These are phyloP conservation scores for Cercospora sp. DNA, from an alignment of 2,329 filamentous ascomycete genomes.

Conservation along the genomic window DNA sequence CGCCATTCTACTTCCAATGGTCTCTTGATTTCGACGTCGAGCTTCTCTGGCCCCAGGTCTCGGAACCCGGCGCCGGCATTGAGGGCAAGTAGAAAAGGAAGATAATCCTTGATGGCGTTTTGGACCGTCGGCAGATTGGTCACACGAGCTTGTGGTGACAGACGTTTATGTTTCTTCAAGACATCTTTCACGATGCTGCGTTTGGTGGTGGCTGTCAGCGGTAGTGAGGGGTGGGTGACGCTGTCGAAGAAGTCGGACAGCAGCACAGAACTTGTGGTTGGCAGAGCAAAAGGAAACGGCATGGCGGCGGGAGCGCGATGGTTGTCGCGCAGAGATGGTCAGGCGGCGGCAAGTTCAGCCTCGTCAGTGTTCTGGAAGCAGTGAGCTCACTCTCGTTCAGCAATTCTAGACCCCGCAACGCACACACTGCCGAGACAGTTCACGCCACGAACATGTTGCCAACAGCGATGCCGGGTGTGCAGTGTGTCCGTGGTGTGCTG, in stretches of 20 bases:
- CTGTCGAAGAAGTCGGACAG: slow-evolving; percentile 76
- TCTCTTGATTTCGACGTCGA: slow-evolving; percentile 67
- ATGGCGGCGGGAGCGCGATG: slow-evolving; percentile 51
- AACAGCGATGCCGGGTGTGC: not conserved
- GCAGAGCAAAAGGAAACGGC: slow-evolving; percentile 86
- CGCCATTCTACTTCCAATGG: slow-evolving; percentile 77
- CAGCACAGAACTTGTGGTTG: slow-evolving; percentile 84
- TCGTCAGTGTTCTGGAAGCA: not conserved
- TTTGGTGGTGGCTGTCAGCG: slow-evolving; percentile 76
- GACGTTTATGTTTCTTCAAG: slow-evolving; percentile 85
- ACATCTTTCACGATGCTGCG: slow-evolving; percentile 79
- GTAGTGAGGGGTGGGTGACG: slow-evolving; percentile 84
- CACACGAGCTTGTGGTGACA: slow-evolving; percentile 69
- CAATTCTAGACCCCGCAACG: not conserved
- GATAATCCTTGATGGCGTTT: slow-evolving; percentile 69
- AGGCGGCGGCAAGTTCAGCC: not conserved
- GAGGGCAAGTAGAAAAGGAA: slow-evolving; percentile 79
- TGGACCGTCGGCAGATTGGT: slow-evolving; percentile 70
- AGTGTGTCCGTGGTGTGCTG: not conserved
- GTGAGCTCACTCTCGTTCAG: not conserved
- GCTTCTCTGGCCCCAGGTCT: slow-evolving; percentile 57
- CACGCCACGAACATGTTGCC: not conserved
- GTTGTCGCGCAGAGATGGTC: not conserved
- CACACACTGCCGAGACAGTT: not conserved
- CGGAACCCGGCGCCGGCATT: slow-evolving; percentile 63